Evolutionary conservation across 2,329 filamentous ascomycete genomes (phyloP).

Genomic region (Alternaria postmessia): DNA sequence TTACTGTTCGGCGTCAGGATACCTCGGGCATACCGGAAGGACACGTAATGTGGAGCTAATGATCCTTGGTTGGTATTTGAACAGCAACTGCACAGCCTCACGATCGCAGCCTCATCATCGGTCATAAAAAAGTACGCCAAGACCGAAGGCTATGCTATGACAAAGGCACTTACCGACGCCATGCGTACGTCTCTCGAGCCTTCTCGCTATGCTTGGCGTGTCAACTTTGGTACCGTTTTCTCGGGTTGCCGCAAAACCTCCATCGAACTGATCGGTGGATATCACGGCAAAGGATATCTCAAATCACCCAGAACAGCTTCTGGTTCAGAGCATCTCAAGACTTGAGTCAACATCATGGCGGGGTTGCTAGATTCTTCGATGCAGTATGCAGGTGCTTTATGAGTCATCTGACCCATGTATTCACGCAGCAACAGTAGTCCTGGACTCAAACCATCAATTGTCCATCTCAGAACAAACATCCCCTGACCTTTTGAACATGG

Average conservation of each 20-base stretch:
- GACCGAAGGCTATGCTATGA: not conserved
- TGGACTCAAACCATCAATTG: not conserved
- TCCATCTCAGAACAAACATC: not conserved
- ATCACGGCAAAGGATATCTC: not conserved
- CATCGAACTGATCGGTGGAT: not conserved
- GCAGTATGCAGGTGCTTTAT: slow-evolving; percentile 6
- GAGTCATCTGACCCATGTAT: slow-evolving; percentile 13
- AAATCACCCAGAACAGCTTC: not conserved
- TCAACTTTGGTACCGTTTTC: not conserved
- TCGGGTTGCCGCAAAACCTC: not conserved
- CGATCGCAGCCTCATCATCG: slow-evolving; percentile 1
- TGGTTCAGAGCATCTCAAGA: not conserved
- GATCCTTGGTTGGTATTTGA: slow-evolving; percentile 3
- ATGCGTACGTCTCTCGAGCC: not conserved
- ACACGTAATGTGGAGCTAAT: slow-evolving; percentile 9
- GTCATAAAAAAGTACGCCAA: not conserved
- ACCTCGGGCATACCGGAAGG: slow-evolving; percentile 6
- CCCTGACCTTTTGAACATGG: slow-evolving; percentile 18
- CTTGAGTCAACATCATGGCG: not conserved
- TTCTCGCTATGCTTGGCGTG: not conserved
- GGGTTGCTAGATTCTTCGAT: not conserved
- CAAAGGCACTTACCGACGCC: not conserved
- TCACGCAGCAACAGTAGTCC: not conserved
- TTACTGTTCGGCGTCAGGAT: not conserved
- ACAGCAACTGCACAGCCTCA: slow-evolving; percentile 1